Conservation (phyloP, 257 asterid species). For the Ilex asprella region DNA sequence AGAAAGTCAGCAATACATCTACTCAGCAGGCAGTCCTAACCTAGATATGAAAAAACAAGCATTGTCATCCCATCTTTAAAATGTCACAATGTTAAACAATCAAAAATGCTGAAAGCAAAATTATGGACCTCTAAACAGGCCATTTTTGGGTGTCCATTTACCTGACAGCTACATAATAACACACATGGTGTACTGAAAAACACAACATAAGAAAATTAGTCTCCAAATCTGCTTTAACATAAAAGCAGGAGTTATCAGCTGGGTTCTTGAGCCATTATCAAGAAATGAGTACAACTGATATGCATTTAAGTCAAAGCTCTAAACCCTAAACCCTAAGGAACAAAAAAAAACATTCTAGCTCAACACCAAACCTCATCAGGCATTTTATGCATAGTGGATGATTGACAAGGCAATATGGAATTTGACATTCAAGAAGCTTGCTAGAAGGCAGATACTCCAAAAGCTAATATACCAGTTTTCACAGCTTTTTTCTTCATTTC, state of each 20-base stretch:
- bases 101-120: background rate
- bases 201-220: too few species aligned
- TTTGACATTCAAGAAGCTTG: background rate
- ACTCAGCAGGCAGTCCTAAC: slow-evolving; percentile 3
- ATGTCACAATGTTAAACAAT: too few species aligned
- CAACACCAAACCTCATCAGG: background rate
- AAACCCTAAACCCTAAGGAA: background rate
- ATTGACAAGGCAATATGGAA: slow-evolving; percentile 1
- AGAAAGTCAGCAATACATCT: slow-evolving; percentile 5
- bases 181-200: too few species aligned
- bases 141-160: background rate
- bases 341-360: background rate
- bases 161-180: background rate
- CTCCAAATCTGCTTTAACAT: too few species aligned
- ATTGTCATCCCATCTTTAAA: background rate
- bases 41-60: slow-evolving; percentile 6
- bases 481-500: slow-evolving; percentile 74
- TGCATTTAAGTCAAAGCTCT: too few species aligned
- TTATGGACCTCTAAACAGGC: background rate
- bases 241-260: too few species aligned
- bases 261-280: too few species aligned
- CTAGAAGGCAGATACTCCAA: slow-evolving; percentile 4
- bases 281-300: too few species aligned
- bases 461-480: slow-evolving; percentile 53
- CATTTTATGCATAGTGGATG: slow-evolving; percentile 7